Conservation (phyloP, 306 rosid genomes). For the Mucuna pruriens region DNA sequence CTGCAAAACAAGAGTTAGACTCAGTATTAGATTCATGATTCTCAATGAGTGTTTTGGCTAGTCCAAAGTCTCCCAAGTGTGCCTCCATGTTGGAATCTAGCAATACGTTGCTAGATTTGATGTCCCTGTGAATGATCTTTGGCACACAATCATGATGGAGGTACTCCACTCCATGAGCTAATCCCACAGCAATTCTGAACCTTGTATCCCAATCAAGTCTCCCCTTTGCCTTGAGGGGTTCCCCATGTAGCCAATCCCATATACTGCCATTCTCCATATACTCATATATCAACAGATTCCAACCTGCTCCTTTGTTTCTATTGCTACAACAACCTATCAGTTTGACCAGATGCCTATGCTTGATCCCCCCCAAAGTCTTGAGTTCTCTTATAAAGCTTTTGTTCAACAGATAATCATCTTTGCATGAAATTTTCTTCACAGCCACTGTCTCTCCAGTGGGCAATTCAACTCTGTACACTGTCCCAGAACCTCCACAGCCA, state of each 20-base stretch:
- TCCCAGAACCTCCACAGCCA: constrained; percentile 92
- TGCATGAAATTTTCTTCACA: constrained; percentile 72
- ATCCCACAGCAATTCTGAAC: constrained; percentile 73
- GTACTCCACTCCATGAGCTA: constrained; percentile 85
- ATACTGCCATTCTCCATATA: constrained; percentile 91
- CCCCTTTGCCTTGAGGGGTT: constrained; percentile 47
- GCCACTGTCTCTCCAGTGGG: constrained; percentile 72
- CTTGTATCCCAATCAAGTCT: constrained; percentile 84
- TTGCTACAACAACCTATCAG: constrained; percentile 86
- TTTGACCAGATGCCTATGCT: constrained; percentile 91
- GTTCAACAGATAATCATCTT: constrained; percentile 76
- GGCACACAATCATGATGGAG: constrained; percentile 95
- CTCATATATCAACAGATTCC: constrained; percentile 83
- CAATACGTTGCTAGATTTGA: constrained; percentile 82
- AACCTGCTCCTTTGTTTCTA: constrained; percentile 64
- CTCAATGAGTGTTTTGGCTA: constrained; percentile 74
- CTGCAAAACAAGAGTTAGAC: constrained; percentile 80
- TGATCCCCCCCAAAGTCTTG: constrained; percentile 83
- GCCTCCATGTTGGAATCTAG: constrained; percentile 89
- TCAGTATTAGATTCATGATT: constrained; percentile 68
- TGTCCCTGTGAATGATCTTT: constrained; percentile 87
- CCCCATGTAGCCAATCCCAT: constrained; percentile 89
- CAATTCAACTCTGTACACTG: constrained; percentile 77
- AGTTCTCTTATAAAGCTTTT: constrained; percentile 81
- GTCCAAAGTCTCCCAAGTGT: constrained; percentile 95